Conservation (phyloP, 768 basidiomycete species). For the Termitomyces sp. region DNA sequence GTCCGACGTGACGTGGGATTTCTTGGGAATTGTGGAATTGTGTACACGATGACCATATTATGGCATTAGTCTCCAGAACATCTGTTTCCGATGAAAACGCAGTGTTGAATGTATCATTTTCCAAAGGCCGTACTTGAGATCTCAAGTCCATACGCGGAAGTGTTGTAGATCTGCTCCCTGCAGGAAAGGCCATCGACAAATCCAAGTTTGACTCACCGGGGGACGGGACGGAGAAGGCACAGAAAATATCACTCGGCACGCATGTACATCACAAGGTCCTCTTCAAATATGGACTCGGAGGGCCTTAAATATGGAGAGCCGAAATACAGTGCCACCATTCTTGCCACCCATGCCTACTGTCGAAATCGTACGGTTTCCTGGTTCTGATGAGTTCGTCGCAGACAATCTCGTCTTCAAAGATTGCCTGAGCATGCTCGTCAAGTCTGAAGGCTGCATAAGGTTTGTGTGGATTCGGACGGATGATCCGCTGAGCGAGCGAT, state of each 20-base stretch:
- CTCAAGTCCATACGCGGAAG: background rate
- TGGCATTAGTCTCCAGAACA: no score
- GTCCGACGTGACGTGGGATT: no score
- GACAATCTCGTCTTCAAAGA: slow-evolving; percentile 11
- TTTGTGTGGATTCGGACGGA: background rate
- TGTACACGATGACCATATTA: no score
- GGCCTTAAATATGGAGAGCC: background rate
- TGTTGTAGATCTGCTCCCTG: no score
- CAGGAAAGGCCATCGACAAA: background rate
- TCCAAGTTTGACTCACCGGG: background rate
- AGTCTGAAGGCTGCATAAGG: slow-evolving; percentile 16
- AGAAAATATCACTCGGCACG: background rate
- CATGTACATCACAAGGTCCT: background rate
- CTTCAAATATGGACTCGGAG: background rate
- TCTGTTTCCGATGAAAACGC: background rate
- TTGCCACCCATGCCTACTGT: slow-evolving; percentile 13
- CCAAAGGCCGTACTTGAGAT: background rate
- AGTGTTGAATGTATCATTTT: background rate
- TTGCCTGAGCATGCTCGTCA: slow-evolving; percentile 4
- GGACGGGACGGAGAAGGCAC: background rate
- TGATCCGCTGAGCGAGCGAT: background rate
- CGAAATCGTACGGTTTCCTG: slow-evolving; percentile 13
- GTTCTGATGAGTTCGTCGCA: slow-evolving; percentile 13
- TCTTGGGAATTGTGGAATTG: no score
- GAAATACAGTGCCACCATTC: background rate